phyloP scores from a whole-genome alignment of 768 basidiomycete genomes.

The Coprinellus aureogranulatus region DNA sequence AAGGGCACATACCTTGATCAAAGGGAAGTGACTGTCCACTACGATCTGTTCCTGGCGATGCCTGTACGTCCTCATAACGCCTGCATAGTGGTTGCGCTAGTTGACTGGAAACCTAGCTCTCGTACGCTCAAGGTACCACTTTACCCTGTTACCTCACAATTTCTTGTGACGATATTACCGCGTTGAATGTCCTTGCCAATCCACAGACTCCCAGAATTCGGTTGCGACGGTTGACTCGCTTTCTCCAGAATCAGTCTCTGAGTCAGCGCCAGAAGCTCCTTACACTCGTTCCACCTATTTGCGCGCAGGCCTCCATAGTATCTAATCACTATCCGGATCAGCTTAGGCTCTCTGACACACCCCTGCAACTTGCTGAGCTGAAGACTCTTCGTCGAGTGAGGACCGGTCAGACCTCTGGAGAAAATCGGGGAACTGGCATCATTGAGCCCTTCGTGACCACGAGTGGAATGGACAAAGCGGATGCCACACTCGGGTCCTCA shows the following conservation, averaged over 20 bases:
- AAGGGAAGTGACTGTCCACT: not conserved
- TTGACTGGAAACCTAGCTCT: not conserved
- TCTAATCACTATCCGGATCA: not conserved
- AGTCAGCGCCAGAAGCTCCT: no score
- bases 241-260: not conserved
- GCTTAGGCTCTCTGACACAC: not conserved
- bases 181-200: not conserved
- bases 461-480: not conserved
- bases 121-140: not conserved
- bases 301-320: no score
- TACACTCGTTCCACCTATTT: not conserved
- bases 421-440: no score
- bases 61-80: not conserved
- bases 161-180: not conserved
- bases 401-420: no score
- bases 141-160: slow-evolving; percentile 3
- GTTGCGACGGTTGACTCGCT: not conserved
- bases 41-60: not conserved
- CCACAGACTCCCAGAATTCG: not conserved
- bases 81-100: not conserved
- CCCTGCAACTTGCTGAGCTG: not conserved
- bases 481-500: not conserved
- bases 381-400: not conserved
- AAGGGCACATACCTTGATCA: not conserved
- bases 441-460: not conserved